phyloP scores from a whole-genome alignment of 106 monocot genomes.

The Dendrobium huoshanense region DNA sequence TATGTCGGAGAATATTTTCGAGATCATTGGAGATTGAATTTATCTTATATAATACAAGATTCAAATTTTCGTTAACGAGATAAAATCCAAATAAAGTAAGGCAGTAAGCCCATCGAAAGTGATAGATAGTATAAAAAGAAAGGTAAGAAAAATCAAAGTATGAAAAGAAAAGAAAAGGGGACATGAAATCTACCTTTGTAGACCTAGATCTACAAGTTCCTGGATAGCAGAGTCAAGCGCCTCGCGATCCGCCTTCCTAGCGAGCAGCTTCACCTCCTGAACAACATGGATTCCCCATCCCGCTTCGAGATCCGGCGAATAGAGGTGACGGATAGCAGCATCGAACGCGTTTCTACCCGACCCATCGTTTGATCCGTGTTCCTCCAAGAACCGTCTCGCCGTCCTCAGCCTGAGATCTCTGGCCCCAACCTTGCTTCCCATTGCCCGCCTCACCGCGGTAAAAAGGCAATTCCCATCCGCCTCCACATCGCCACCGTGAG shows the following conservation, averaged over 20 bases:
- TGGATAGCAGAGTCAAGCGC: slow-evolving; percentile 18
- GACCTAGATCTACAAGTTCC: slow-evolving; percentile 65
- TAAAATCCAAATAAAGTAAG: no score
- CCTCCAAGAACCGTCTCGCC: slow-evolving; percentile 47
- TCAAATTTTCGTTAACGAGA: neutral
- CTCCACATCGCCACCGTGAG: slow-evolving; percentile 46
- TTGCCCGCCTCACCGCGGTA: slow-evolving; percentile 35
- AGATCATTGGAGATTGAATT: neutral
- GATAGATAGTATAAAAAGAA: neutral
- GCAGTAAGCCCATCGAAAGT: neutral
- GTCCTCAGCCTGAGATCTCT: slow-evolving; percentile 41
- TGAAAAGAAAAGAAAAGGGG: neutral
- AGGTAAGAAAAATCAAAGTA: neutral
- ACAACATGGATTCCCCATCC: slow-evolving; percentile 71
- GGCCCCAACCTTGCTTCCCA: slow-evolving; percentile 22
- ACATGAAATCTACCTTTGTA: slow-evolving; percentile 49
- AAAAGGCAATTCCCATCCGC: slow-evolving; percentile 67
- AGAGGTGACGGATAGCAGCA: slow-evolving; percentile 34
- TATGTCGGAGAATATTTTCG: neutral
- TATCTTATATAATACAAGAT: neutral
- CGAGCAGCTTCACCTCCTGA: slow-evolving; percentile 61
- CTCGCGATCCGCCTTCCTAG: slow-evolving; percentile 42
- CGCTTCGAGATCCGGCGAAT: slow-evolving; percentile 51
- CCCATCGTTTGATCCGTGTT: slow-evolving; percentile 14
- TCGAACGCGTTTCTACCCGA: slow-evolving; percentile 22